phyloP scores from a whole-genome alignment of 768 basidiomycete genomes.

The Amanita phalloides region DNA sequence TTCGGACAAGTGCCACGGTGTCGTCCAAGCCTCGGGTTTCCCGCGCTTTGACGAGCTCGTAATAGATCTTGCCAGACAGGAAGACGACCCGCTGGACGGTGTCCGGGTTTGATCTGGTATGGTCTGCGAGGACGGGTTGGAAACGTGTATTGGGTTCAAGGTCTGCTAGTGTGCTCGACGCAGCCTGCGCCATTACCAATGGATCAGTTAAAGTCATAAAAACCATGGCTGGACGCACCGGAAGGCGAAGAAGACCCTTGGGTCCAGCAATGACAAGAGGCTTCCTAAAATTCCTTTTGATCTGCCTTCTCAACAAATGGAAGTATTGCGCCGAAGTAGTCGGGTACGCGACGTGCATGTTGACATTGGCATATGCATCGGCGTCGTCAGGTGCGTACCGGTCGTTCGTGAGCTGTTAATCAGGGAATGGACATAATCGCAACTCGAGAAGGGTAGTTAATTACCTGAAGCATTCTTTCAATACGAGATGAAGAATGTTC shows the following conservation, averaged over 20 bases:
- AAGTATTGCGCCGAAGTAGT: slow-evolving; percentile 91
- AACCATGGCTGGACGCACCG: slow-evolving; percentile 33
- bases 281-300: slow-evolving; percentile 77
- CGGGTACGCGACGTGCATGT: slow-evolving; percentile 79
- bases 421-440: not conserved
- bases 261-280: slow-evolving; percentile 80
- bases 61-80: slow-evolving; percentile 79
- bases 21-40: slow-evolving; percentile 34
- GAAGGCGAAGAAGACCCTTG: slow-evolving; percentile 69
- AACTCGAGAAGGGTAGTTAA: not conserved
- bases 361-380: slow-evolving; percentile 41
- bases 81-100: slow-evolving; percentile 57
- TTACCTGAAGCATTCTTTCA: slow-evolving; percentile 84
- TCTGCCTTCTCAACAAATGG: slow-evolving; percentile 83
- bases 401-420: slow-evolving; percentile 65
- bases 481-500: slow-evolving; percentile 87
- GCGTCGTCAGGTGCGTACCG: slow-evolving; percentile 25
- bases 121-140: slow-evolving; percentile 57
- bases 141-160: slow-evolving; percentile 51
- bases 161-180: slow-evolving; percentile 57
- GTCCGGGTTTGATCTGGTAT: slow-evolving; percentile 17
- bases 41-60: slow-evolving; percentile 72
- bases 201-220: not conserved
- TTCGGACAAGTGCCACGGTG: slow-evolving; percentile 56
- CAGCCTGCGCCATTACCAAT: slow-evolving; percentile 39